phyloP scores from a whole-genome alignment of 75 land plant species.

The Adiantum capillusveneris region DNA sequence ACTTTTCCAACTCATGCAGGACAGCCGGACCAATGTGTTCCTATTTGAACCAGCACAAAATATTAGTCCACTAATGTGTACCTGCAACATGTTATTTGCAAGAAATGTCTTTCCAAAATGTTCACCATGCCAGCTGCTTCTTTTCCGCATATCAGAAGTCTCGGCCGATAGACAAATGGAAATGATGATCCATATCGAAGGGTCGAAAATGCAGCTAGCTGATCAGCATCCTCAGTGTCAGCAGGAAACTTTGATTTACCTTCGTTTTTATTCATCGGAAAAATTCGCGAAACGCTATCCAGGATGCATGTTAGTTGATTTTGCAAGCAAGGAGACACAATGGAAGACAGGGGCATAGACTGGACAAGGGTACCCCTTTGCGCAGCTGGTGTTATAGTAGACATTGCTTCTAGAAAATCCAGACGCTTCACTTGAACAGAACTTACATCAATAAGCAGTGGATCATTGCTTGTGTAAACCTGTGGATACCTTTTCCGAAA shows the following conservation, averaged over 20 bases:
- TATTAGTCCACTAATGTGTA: conserved; percentile 53
- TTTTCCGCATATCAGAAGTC: conserved; percentile 68
- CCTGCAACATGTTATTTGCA: conserved; percentile 40
- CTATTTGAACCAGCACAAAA: conserved; percentile 41
- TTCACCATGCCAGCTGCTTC: conserved; percentile 80
- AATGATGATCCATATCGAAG: conserved; percentile 55
- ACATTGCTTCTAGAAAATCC: conserved; percentile 90
- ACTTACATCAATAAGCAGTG: conserved; percentile 90
- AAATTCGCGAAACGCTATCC: conserved; percentile 47
- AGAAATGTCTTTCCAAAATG: too few species aligned
- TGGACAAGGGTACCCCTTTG: conserved; percentile 83
- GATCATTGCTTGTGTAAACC: conserved; percentile 91
- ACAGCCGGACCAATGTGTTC: conserved; percentile 96
- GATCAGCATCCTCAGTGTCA: conserved; percentile 33
- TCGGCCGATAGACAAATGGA: conserved; percentile 76
- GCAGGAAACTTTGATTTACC: conserved; percentile 9
- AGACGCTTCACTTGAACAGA: conserved; percentile 66
- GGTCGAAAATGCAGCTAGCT: conserved; percentile 43
- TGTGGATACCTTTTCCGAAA: conserved; percentile 94
- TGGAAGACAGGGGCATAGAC: conserved; percentile 71
- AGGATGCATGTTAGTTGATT: conserved; percentile 58
- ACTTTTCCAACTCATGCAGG: conserved; percentile 91
- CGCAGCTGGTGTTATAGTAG: conserved; percentile 93
- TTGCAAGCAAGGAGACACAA: conserved; percentile 67
- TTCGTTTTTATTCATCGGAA: conserved; percentile 33